Conservation (phyloP, 2,329 filamentous ascomycete species). For the Aspergillus ustus region DNA sequence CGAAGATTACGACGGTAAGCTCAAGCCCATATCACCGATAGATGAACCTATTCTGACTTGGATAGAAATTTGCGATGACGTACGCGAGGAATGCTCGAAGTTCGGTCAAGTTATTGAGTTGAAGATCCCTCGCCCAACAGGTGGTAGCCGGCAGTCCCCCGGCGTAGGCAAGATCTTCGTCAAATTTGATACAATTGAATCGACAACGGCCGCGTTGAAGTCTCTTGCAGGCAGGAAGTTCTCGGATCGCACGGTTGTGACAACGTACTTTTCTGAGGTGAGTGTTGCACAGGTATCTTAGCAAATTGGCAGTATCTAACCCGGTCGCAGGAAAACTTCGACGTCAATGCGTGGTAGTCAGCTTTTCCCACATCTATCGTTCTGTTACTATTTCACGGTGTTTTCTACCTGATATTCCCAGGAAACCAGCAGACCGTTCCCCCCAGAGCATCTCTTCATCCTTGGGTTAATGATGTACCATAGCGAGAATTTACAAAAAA, state of each 20-base stretch:
- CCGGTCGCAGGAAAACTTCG: constrained; percentile 78
- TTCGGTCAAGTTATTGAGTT: constrained; percentile 84
- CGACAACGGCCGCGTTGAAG: constrained; percentile 81
- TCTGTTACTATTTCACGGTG: constrained; percentile 13
- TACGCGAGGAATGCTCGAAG: constrained; percentile 90
- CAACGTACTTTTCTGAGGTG: constrained; percentile 94
- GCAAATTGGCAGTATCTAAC: constrained; percentile 14
- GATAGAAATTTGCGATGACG: constrained; percentile 93
- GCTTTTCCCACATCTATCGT: background rate
- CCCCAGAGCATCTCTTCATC: background rate
- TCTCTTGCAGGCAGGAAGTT: constrained; percentile 96
- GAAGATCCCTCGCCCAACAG: constrained; percentile 87
- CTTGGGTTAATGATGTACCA: constrained; percentile 27
- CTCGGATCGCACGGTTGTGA: constrained; percentile 92
- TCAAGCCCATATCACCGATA: background rate
- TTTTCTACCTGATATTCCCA: constrained; percentile 10
- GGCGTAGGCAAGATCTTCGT: constrained; percentile 98
- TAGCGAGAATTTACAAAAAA: constrained; percentile 20
- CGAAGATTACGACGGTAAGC: constrained; percentile 90
- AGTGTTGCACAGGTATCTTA: constrained; percentile 25
- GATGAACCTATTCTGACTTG: constrained; percentile 10
- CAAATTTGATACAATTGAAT: constrained; percentile 81
- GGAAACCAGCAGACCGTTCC: background rate
- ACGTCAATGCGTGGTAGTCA: constrained; percentile 81
- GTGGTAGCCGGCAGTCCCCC: constrained; percentile 79